Percentiles rank a stretch among this genome's conserved stretches.
Conservation (phyloP, 1,139 yeast species). For the Torulaspora pretoriensis region DNA sequence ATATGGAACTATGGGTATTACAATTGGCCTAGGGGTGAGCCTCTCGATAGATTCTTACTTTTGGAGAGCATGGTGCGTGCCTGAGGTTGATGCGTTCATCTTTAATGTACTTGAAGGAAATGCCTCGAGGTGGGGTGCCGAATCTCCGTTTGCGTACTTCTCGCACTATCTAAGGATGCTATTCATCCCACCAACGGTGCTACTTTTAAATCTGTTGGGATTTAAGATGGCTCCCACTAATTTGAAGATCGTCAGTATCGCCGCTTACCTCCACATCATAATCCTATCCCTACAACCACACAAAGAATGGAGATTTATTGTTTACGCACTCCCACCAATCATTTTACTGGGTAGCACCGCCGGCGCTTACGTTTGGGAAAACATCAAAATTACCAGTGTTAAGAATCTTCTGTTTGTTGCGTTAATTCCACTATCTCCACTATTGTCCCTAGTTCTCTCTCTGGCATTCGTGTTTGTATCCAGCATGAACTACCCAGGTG, state of each 20-base stretch:
- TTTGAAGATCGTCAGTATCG: slow-evolving; percentile 41
- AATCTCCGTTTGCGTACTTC: slow-evolving; percentile 69
- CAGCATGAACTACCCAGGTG: slow-evolving; percentile 85
- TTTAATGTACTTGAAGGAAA: slow-evolving; percentile 74
- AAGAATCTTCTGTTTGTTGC: slow-evolving; percentile 38
- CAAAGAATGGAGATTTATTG: slow-evolving; percentile 90
- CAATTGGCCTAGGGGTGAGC: slow-evolving; percentile 51
- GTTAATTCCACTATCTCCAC: slow-evolving; percentile 29
- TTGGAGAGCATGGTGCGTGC: slow-evolving; percentile 58
- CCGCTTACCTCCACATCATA: slow-evolving; percentile 52
- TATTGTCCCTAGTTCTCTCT: slow-evolving; percentile 43
- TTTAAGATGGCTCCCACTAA: slow-evolving; percentile 37
- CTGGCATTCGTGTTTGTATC: slow-evolving; percentile 58
- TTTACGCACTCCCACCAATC: slow-evolving; percentile 68
- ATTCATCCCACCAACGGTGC: slow-evolving; percentile 57
- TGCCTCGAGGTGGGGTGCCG: slow-evolving; percentile 77
- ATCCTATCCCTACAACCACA: slow-evolving; percentile 81
- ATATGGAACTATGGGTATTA: slow-evolving; percentile 50
- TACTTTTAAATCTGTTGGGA: slow-evolving; percentile 42
- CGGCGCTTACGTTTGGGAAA: slow-evolving; percentile 44
- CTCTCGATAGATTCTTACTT: slow-evolving; percentile 64
- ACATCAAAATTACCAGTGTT: slow-evolving; percentile 34
- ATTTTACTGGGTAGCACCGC: slow-evolving; percentile 65
- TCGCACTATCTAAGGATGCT: slow-evolving; percentile 51
- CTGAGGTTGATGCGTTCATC: slow-evolving; percentile 68